A percentile compares a stretch with the other conserved stretches of the same genome.
Conservation (phyloP, 2,329 filamentous ascomycete genomes). For the Aspergillus phoenicis region DNA sequence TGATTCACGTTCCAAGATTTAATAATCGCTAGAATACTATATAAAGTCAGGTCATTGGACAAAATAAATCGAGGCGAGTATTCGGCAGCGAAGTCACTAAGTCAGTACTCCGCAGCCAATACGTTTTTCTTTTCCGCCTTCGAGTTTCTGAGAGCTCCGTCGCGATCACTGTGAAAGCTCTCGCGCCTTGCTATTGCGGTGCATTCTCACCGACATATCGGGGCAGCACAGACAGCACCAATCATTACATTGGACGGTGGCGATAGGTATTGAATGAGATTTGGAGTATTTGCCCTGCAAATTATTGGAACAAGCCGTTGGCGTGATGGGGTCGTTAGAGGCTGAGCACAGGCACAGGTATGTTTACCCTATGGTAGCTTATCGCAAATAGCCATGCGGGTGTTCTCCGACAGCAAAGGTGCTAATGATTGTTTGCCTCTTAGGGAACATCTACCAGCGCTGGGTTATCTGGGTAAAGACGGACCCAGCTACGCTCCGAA, state of each 20-base stretch:
- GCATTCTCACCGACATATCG: not conserved
- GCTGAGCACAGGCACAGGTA: slow-evolving; percentile 41
- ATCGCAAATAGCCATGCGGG: not conserved
- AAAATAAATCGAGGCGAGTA: not conserved
- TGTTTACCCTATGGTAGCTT: slow-evolving; percentile 20
- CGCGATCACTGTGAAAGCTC: slow-evolving; percentile 1
- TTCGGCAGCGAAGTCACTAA: no score
- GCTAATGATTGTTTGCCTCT: slow-evolving; percentile 26
- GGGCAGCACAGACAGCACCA: not conserved
- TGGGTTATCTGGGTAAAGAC: slow-evolving; percentile 46
- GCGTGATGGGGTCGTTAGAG: slow-evolving; percentile 45
- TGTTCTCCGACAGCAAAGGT: slow-evolving; percentile 9
- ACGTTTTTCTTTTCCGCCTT: slow-evolving; percentile 5
- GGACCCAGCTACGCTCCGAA: slow-evolving; percentile 39
- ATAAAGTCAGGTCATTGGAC: not conserved
- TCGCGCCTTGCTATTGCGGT: not conserved
- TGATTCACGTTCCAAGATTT: not conserved
- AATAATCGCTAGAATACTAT: not conserved
- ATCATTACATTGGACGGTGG: not conserved
- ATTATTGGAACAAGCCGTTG: slow-evolving; percentile 14
- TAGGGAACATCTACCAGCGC: slow-evolving; percentile 49
- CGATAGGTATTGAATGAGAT: slow-evolving; percentile 21
- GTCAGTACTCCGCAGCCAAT: not conserved
- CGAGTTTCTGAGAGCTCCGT: not conserved
- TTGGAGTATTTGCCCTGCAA: not conserved